These are phyloP conservation scores for Exobasidium cylindrosporum DNA, from an alignment of 1,284 basidiomycete genomes.

Conservation along the genomic window DNA sequence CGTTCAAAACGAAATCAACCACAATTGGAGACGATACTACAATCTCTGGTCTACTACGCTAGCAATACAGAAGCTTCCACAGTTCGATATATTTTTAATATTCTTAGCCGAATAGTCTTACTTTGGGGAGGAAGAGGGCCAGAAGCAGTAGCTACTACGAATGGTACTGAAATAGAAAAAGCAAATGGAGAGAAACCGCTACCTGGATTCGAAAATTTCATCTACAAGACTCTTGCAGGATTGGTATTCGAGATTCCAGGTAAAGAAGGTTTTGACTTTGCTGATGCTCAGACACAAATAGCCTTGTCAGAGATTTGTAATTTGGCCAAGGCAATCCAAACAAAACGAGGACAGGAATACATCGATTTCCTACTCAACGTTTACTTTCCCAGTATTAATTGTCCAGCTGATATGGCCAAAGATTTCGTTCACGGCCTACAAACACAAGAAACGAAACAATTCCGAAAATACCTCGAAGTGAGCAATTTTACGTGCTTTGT, in stretches of 20 bases:
- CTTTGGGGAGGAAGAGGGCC: slow-evolving; percentile 66
- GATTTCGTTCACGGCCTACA: slow-evolving; percentile 63
- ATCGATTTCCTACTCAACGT: slow-evolving; percentile 74
- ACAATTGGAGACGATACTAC: slow-evolving; percentile 74
- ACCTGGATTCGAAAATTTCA: slow-evolving; percentile 87
- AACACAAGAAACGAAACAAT: slow-evolving; percentile 67
- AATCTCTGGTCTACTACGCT: slow-evolving; percentile 61
- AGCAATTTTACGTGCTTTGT: not conserved
- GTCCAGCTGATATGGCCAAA: slow-evolving; percentile 72
- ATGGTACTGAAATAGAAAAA: slow-evolving; percentile 38
- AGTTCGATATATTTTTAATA: slow-evolving; percentile 76
- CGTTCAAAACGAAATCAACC: slow-evolving; percentile 80
- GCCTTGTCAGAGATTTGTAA: slow-evolving; percentile 28
- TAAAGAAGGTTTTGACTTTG: slow-evolving; percentile 75
- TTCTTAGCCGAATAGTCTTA: slow-evolving; percentile 66
- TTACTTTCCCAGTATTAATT: slow-evolving; percentile 83
- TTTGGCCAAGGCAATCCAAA: slow-evolving; percentile 76
- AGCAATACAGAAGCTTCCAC: slow-evolving; percentile 57
- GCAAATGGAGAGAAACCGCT: slow-evolving; percentile 55
- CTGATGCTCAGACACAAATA: slow-evolving; percentile 68
- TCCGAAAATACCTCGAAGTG: slow-evolving; percentile 58
- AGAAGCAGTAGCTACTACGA: slow-evolving; percentile 56
- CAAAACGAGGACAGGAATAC: slow-evolving; percentile 76
- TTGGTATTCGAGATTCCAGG: slow-evolving; percentile 79
- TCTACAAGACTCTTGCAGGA: slow-evolving; percentile 84